These are phyloP conservation scores for Akanthomyces uredinophilus DNA, from an alignment of 2,329 filamentous ascomycete genomes.

Conservation along the genomic window DNA sequence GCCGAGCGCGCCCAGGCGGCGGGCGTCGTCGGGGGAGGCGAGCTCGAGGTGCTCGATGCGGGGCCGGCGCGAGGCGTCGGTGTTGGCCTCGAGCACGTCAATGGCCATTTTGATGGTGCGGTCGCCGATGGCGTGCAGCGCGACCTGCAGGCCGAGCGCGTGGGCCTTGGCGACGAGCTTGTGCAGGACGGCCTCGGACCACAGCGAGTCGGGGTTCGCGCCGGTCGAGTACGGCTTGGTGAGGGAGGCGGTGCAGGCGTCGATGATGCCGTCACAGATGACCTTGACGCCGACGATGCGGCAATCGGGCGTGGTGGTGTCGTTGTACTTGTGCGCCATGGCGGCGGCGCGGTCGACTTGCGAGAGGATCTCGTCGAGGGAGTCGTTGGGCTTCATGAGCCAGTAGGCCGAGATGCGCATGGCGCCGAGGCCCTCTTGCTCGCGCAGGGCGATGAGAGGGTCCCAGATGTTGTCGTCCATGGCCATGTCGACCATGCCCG, in stretches of 20 bases:
- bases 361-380: slow-evolving; percentile 33
- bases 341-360: slow-evolving; percentile 48
- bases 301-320: slow-evolving; percentile 31
- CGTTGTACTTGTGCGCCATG: slow-evolving; percentile 32
- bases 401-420: slow-evolving; percentile 52
- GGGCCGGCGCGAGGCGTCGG: slow-evolving; percentile 45
- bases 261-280: slow-evolving; percentile 60
- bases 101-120: slow-evolving; percentile 52
- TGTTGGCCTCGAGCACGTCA: slow-evolving; percentile 44
- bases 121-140: slow-evolving; percentile 63
- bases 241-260: slow-evolving; percentile 59
- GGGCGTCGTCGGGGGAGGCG: slow-evolving; percentile 48
- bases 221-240: slow-evolving; percentile 53
- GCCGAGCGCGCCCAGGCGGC: slow-evolving; percentile 46
- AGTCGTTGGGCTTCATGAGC: slow-evolving; percentile 46
- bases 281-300: slow-evolving; percentile 59
- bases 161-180: slow-evolving; percentile 51
- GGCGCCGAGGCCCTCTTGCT: slow-evolving; percentile 26
- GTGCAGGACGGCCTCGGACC: slow-evolving; percentile 46
- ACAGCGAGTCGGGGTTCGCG: slow-evolving; percentile 45
- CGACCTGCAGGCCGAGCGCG: slow-evolving; percentile 51
- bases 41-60: slow-evolving; percentile 63
- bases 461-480: slow-evolving; percentile 56
- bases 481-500: slow-evolving; percentile 54
- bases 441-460: slow-evolving; percentile 40